These are phyloP conservation scores for Carpinus viminea DNA, from an alignment of 306 rosid species.

Conservation along the genomic window DNA sequence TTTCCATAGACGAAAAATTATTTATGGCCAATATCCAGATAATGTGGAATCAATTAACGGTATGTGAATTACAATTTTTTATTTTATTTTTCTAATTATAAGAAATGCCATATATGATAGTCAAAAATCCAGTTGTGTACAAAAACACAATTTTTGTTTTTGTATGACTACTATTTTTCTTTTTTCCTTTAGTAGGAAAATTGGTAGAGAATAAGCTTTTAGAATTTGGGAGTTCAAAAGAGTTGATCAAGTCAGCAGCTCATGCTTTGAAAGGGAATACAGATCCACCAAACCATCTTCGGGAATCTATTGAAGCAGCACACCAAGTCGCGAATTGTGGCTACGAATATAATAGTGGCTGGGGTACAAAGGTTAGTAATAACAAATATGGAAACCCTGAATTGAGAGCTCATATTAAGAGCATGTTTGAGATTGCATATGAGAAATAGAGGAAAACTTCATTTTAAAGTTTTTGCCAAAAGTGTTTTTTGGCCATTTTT, in stretches of 20 bases:
- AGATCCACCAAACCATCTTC: not conserved
- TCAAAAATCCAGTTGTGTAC: not conserved
- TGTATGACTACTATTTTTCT: not conserved
- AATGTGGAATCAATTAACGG: not conserved
- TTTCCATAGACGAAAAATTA: slow-evolving; percentile 18
- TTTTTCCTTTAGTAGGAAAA: slow-evolving; percentile 22
- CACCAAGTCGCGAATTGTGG: slow-evolving; percentile 19
- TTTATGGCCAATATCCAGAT: slow-evolving; percentile 17
- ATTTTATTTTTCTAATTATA: not conserved
- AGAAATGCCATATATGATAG: too few species aligned
- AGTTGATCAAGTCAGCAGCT: slow-evolving; percentile 35
- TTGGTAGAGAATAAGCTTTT: slow-evolving; percentile 12
- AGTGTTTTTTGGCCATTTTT: too few species aligned
- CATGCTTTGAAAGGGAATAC: slow-evolving; percentile 39
- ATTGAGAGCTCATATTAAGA: not conserved
- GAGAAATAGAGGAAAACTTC: too few species aligned
- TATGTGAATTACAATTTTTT: not conserved
- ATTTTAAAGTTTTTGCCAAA: too few species aligned
- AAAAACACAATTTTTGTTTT: not conserved
- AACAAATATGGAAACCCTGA: not conserved
- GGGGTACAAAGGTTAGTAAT: slow-evolving; percentile 36
- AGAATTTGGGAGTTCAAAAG: slow-evolving; percentile 52
- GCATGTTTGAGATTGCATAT: too few species aligned
- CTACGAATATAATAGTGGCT: slow-evolving; percentile 34
- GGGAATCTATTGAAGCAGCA: slow-evolving; percentile 25